Conservation (phyloP, 768 basidiomycete genomes). For the Saitozyma sp. region DNA sequence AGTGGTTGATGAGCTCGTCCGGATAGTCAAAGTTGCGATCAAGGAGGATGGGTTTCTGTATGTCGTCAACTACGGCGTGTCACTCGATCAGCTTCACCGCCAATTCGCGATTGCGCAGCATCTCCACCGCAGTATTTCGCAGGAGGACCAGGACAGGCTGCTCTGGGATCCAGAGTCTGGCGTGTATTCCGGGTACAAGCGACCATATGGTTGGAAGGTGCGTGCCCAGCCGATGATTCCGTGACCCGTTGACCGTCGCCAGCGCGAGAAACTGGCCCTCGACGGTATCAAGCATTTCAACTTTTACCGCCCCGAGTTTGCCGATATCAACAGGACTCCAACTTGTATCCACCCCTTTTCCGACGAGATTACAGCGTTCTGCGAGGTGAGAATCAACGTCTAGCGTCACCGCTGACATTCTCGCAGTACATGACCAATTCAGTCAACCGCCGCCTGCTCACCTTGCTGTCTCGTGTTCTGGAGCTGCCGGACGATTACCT, state of each 20-base stretch:
- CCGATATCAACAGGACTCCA: conserved; percentile 10
- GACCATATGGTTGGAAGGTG: conserved; percentile 24
- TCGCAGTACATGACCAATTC: conserved; percentile 21
- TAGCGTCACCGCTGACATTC: background rate
- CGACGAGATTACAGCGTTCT: conserved; percentile 31
- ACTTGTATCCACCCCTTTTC: conserved; percentile 22
- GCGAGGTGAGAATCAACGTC: background rate
- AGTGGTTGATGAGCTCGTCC: conserved; percentile 20
- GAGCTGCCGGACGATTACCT: conserved; percentile 41
- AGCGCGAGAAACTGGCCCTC: conserved; percentile 1
- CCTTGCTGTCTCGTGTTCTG: conserved; percentile 34
- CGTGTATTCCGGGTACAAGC: conserved; percentile 30
- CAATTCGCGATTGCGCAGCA: conserved; percentile 34
- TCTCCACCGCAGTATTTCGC: conserved; percentile 22
- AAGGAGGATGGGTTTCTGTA: conserved; percentile 32
- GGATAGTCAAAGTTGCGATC: conserved; percentile 22
- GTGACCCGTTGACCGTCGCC: too few species aligned
- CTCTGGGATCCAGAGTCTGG: conserved; percentile 31
- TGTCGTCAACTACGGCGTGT: conserved; percentile 28
- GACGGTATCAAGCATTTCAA: conserved; percentile 35
- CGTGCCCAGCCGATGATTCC: too few species aligned
- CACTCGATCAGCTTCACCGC: conserved; percentile 30
- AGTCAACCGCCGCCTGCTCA: conserved; percentile 34
- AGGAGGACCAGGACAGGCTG: conserved; percentile 27
- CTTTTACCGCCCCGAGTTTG: conserved; percentile 25